A percentile compares a stretch with the other conserved stretches of the same genome.
Evolutionary conservation across 495 filamentous ascomycete species (phyloP).

Genomic region (Aspergillus cristatus): DNA sequence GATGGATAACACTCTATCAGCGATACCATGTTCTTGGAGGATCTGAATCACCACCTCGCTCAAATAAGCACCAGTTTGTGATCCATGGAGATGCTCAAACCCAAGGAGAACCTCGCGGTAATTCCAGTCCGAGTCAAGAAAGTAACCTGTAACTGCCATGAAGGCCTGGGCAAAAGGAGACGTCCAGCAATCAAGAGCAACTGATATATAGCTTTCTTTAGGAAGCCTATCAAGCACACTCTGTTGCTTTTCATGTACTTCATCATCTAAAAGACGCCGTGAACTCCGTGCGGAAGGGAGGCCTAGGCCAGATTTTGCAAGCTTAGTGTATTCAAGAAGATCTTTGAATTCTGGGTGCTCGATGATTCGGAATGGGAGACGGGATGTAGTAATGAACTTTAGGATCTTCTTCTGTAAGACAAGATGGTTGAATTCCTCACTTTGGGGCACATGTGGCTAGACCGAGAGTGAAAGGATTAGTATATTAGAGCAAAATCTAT

Average conservation of each 20-base stretch:
- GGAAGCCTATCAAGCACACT: slow-evolving; percentile 3
- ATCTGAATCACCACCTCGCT: slow-evolving; percentile 5
- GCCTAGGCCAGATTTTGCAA: not conserved
- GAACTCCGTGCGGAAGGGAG: no score
- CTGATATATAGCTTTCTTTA: slow-evolving; percentile 7
- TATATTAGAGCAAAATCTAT: no score
- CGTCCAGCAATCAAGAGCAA: slow-evolving; percentile 10
- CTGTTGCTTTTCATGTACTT: not conserved
- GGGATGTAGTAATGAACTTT: no score
- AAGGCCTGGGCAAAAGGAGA: slow-evolving; percentile 8
- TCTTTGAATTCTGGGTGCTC: no score
- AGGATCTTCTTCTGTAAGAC: no score
- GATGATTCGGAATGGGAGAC: no score
- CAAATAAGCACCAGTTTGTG: slow-evolving; percentile 7
- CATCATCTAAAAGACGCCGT: no score
- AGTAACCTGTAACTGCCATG: slow-evolving; percentile 15
- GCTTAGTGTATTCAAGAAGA: not conserved
- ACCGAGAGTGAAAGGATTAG: no score
- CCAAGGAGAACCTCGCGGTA: slow-evolving; percentile 14
- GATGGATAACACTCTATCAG: slow-evolving; percentile 5
- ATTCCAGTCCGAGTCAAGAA: slow-evolving; percentile 10
- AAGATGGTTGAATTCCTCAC: no score
- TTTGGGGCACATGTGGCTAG: no score
- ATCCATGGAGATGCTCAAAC: slow-evolving; percentile 9
- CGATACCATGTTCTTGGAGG: slow-evolving; percentile 8